Base-by-base conservation (phyloP, 768 basidiomycete species). In the Pleurotus pulmonarius region DNA sequence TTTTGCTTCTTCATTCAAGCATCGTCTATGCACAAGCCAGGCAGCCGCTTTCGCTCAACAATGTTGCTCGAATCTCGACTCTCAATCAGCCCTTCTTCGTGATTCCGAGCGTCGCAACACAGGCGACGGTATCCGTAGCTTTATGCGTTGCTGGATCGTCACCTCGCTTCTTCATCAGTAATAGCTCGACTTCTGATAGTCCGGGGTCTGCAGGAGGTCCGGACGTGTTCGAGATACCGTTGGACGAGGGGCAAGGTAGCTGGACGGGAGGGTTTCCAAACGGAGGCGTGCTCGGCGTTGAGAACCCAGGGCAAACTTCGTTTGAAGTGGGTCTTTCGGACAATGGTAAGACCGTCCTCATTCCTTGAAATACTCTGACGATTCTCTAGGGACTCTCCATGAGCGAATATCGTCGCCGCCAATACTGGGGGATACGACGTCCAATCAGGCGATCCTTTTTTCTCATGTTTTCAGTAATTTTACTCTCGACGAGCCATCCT, bases 381-480 rank as follows among this genome's bases (percentile, higher is more conserved):
- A 11, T n/a, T 0, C 26, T 49, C 7, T 47, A 86, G 84, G 60
- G 9, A 75, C 82, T 15, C 69, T 86, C 47, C 85, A 86, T 61
- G 64, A 75, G 57, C 56, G 69, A 4, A 63, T 81, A 9, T 56
- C 68, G 15, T 61, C 62, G 8, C 63, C 78, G 0, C 88, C 88
- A 1, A 68, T 88, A 5, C 70, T 92, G 1, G 88, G 87, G 2
- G 91, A 93, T 66, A 84, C 88, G 1, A 89, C 90, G 1, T 71
- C 84, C 5, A 88, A 84, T 49, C 83, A 89, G 65, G 88, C 83
- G 0, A 68, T 93, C 25, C 63, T 92, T 9, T 90, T 89, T 68
- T 92, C 91, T 0, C 80, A 82, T 6, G 69, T 80, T 0, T 84
- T 84, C 58, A 61, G 70, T 5, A 55, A 71, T 0, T 58, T 73